These are phyloP conservation scores for Cystofilobasidium capitatum DNA, from an alignment of 768 basidiomycete species.

Conservation along the genomic window DNA sequence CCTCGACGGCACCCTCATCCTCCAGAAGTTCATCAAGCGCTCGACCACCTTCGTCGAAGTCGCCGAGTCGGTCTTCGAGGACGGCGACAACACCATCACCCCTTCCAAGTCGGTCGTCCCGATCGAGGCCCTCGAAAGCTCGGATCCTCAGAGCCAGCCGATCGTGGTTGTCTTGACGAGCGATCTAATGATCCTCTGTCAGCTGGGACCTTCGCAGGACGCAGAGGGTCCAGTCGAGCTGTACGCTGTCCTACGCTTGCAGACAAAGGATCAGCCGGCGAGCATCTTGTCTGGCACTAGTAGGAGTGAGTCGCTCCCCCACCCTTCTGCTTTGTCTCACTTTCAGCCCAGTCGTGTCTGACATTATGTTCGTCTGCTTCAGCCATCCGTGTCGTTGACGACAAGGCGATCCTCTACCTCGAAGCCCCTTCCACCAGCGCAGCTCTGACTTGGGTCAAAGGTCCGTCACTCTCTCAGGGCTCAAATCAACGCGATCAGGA, in stretches of 20 bases:
- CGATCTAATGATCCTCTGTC: constrained; percentile 83
- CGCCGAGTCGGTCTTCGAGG: constrained; percentile 24
- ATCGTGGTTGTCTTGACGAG: constrained; percentile 73
- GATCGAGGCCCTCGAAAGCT: constrained; percentile 63
- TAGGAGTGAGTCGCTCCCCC: constrained; percentile 35
- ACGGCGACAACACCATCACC: constrained; percentile 37
- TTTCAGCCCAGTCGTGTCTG: neutral
- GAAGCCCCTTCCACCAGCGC: constrained; percentile 17
- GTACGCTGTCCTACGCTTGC: constrained; percentile 96
- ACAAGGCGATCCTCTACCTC: constrained; percentile 23
- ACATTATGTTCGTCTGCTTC: too few relatives aligned
- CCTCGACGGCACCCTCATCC: constrained; percentile 75
- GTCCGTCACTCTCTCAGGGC: constrained; percentile 5
- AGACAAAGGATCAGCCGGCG: constrained; percentile 79
- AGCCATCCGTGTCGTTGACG: constrained; percentile 23
- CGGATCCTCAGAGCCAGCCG: constrained; percentile 54
- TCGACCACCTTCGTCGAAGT: constrained; percentile 70
- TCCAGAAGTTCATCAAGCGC: constrained; percentile 86
- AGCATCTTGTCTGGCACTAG: constrained; percentile 82
- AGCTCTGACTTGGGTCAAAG: constrained; percentile 14
- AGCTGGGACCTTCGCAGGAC: constrained; percentile 64
- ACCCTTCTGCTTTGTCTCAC: neutral
- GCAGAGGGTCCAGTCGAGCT: constrained; percentile 67
- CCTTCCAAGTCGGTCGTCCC: constrained; percentile 62
- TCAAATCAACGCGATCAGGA: neutral